phyloP scores from a whole-genome alignment of 2,329 filamentous ascomycete genomes.

The Clarireedia sp. region DNA sequence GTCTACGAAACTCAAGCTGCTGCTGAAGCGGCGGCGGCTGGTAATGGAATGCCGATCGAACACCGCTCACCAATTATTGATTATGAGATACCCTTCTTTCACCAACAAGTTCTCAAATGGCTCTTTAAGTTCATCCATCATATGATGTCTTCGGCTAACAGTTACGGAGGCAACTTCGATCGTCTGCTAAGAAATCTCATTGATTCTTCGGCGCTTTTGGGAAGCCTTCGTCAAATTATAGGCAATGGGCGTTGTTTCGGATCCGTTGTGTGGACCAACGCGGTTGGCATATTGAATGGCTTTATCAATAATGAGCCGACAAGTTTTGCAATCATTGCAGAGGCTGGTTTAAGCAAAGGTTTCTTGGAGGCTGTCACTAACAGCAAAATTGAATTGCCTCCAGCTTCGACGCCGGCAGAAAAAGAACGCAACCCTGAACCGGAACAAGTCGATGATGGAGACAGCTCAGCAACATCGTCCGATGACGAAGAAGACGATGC shows the following conservation, averaged over 20 bases:
- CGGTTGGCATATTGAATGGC: slow-evolving; percentile 82
- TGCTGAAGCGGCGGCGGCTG: slow-evolving; percentile 55
- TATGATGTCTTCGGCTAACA: slow-evolving; percentile 73
- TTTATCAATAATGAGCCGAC: slow-evolving; percentile 99
- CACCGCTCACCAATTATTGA: slow-evolving; percentile 80
- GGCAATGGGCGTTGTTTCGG: slow-evolving; percentile 74
- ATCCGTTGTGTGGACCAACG: slow-evolving; percentile 91
- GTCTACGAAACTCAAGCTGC: slow-evolving; percentile 69
- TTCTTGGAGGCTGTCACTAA: slow-evolving; percentile 76
- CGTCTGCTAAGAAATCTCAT: slow-evolving; percentile 86
- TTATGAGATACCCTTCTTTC: slow-evolving; percentile 86
- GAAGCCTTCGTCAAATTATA: slow-evolving; percentile 72
- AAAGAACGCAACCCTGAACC: slow-evolving; percentile 7
- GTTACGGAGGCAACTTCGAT: slow-evolving; percentile 72
- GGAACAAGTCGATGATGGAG: background rate
- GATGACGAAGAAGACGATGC: slow-evolving; percentile 30
- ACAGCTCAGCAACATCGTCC: slow-evolving; percentile 9
- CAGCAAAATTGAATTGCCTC: slow-evolving; percentile 30
- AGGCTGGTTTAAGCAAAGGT: slow-evolving; percentile 81
- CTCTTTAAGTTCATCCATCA: slow-evolving; percentile 94
- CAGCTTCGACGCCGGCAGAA: slow-evolving; percentile 21
- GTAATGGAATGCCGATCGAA: slow-evolving; percentile 62
- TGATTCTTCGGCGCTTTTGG: slow-evolving; percentile 79
- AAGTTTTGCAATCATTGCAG: slow-evolving; percentile 90
- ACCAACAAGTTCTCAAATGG: slow-evolving; percentile 89